Evolutionary conservation across 2,329 filamentous ascomycete species (phyloP).

Genomic region (Fusarium lateritium): DNA sequence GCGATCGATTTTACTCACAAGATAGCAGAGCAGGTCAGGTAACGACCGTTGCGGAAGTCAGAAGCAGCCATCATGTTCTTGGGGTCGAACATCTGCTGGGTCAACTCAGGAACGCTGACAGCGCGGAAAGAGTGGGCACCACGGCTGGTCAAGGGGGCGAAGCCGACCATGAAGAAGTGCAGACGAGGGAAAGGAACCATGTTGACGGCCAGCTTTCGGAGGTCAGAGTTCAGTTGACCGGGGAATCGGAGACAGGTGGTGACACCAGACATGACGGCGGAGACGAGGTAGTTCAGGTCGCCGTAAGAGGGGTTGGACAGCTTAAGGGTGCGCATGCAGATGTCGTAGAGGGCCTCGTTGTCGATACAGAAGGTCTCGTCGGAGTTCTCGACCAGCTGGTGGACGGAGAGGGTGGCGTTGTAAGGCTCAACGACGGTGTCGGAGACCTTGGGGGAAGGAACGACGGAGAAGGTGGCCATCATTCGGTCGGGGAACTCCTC

Average conservation of each 20-base stretch:
- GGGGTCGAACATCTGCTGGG: constrained; percentile 99
- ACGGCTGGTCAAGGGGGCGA: constrained; percentile 94
- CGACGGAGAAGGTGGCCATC: constrained; percentile 99
- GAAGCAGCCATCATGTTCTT: constrained; percentile 99
- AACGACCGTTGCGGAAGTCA: constrained; percentile 99
- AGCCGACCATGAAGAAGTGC: constrained; percentile 99
- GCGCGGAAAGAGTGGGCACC: constrained; percentile 95
- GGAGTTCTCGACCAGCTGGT: constrained; percentile 99
- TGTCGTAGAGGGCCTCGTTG: constrained; percentile 99
- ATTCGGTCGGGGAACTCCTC: constrained; percentile 99
- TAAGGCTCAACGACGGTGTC: constrained; percentile 99
- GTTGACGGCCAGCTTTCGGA: constrained; percentile 99
- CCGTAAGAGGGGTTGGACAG: constrained; percentile 98
- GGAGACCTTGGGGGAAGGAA: constrained; percentile 99
- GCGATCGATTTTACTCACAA: constrained; percentile 72
- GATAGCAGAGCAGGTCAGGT: constrained; percentile 99
- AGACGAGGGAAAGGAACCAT: constrained; percentile 99
- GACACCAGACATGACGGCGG: constrained; percentile 99
- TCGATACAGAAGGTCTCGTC: constrained; percentile 99
- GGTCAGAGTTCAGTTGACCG: constrained; percentile 99
- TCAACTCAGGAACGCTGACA: constrained; percentile 96
- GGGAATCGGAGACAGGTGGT: constrained; percentile 99
- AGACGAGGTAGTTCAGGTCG: constrained; percentile 99
- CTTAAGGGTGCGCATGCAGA: constrained; percentile 99
- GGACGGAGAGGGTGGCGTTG: constrained; percentile 98